Base-by-base conservation (phyloP, 2,329 filamentous ascomycete species). In the Furcasterigmium furcatum region DNA sequence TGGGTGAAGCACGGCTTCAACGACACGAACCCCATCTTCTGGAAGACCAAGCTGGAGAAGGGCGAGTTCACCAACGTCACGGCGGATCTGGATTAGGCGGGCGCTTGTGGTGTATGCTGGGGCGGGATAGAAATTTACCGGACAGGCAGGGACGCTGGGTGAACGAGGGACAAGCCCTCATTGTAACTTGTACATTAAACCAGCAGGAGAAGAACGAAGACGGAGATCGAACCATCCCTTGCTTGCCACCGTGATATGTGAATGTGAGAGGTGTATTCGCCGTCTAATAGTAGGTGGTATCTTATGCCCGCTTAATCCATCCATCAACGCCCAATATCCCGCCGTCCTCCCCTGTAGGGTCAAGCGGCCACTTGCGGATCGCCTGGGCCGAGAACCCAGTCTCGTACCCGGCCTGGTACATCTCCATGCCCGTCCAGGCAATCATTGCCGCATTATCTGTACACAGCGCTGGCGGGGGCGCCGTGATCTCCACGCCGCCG, bases 21-120 rank as follows among this genome's bases (percentile, higher is more conserved):
- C 63, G 94, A 99, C 70, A 97, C 92, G 58, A 96, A 97, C 77
- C 92, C 92, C 38, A 95, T 97, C 65, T 99, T 99, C 85, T 99
- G 94, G 94, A 87, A 95, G 79, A 96, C 91, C 41, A 99, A 99
- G 84, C 73, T 99, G 62, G 87, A 96, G 68, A 95, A 95, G 82
- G 91, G 91, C 68, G 94, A 99, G 76, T 99, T 99, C 5, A 92
- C 87, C 53, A 96, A 96, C 66, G 91, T 96, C 44, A 95, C 89
- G 47, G 88, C 87, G 59, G 74, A 84, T 60, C 66, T 95, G 63
- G 79, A 79, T n/a, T 82, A 74, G 48, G 52, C 39, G 42, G 45
- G 18, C n/a, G n/a, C n/a, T 9, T 18, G 21, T 36, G 34, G 27
- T 30, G 39, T 18, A 36, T 24, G 34, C 34, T 36, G 34, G 16